Base-by-base conservation (phyloP, 176 grass and related monocot species). In the Leersia perrieri region DNA sequence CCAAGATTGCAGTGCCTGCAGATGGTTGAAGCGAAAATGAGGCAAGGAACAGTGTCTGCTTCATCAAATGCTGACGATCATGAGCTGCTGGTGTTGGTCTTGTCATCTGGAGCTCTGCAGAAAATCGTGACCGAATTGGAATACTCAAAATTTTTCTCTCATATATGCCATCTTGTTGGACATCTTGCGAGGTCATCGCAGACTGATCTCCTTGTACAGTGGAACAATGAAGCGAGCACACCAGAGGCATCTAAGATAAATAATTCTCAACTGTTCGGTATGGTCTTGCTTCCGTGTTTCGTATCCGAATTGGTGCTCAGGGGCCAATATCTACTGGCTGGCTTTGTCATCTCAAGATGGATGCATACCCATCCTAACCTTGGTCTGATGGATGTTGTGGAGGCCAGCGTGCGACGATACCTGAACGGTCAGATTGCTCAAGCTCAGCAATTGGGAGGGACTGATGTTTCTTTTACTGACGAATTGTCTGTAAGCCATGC, bases 311-410 rank as follows among this genome's bases (percentile, higher is more conserved):
- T 95, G 33, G 88, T 95, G 63, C 63, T 85, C 29, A 87, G 66
- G 26, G 92, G 88, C 8, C 88, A 98, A 67, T 72, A 85, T 83
- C 72, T 98, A 34, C 73, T 98, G 60, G 92, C 92, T 11, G 90
- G 90, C 60, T 89, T 95, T 73, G 22, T 95, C 68, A 73, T 98
- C 66, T 93, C 88, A 0, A 91, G 66, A 88, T 98, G 96, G 90
- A 98, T 95, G 92, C 96, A 98, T 76, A 93, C 90, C 0, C 88
- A 90, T 57, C 65, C 84, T 28, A 91, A 83, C 34, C 84, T 98
- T n/a, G 88, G 88, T 18, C 66, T 98, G 68, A 78, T 98, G 30
- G 95, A 98, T 89, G 80, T 98, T 4, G 33, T 72, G 0, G 88
- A 91, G 55, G 73, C 76, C 27, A 89, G 88, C 32, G 57, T 95